Evolutionary conservation across 768 basidiomycete genomes (phyloP).

Genomic region (Suillus tomentosus): DNA sequence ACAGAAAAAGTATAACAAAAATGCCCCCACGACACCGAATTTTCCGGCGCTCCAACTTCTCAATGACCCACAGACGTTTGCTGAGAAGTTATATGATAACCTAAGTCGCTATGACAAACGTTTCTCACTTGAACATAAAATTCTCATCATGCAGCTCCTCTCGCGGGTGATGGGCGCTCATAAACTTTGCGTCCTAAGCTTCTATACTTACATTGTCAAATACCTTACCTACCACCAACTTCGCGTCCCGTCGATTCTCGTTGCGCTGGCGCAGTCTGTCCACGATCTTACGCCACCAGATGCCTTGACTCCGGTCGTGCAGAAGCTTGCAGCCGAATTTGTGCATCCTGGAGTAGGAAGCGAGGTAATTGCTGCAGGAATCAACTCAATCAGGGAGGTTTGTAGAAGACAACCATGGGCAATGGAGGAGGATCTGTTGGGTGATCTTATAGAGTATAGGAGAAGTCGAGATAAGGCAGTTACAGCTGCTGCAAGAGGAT

Average conservation of each 20-base stretch:
- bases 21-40: conserved; percentile 50
- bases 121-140: conserved; percentile 96
- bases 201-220: conserved; percentile 95
- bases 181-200: conserved; percentile 89
- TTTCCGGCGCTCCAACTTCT: conserved; percentile 93
- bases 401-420: conserved; percentile 94
- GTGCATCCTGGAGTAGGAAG: conserved; percentile 96
- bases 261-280: conserved; percentile 89
- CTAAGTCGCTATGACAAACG: conserved; percentile 87
- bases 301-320: conserved; percentile 82
- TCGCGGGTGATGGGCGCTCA: conserved; percentile 92
- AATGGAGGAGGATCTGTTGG: conserved; percentile 92
- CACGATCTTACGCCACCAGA: conserved; percentile 97
- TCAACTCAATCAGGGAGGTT: conserved; percentile 95
- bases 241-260: conserved; percentile 90
- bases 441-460: conserved; percentile 91
- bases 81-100: conserved; percentile 88
- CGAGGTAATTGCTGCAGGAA: conserved; percentile 94
- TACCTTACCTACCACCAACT: conserved; percentile 93
- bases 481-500: conserved; percentile 81
- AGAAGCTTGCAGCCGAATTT: conserved; percentile 93
- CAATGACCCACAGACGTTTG: conserved; percentile 94
- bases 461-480: conserved; percentile 96
- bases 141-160: conserved; percentile 94
- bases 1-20: conserved; percentile 38